Percentiles rank a stretch among this genome's conserved stretches.
These are phyloP conservation scores for Carex parvula DNA, from an alignment of 176 grass and related monocot genomes.

Conservation along the genomic window DNA sequence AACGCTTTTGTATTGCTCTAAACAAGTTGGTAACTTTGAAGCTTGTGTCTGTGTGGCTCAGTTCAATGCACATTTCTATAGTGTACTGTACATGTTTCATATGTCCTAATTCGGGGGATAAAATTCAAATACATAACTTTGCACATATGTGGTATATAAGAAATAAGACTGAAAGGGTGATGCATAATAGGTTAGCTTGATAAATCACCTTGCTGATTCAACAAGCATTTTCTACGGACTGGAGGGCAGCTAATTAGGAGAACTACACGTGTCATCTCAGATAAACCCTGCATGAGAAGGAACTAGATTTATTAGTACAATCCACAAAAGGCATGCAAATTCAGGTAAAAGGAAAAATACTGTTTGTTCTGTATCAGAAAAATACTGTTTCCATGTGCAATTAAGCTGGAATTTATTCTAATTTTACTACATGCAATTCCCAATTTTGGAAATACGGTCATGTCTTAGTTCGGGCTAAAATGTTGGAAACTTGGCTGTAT, in stretches of 20 bases:
- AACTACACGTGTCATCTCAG: not conserved
- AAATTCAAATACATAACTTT: no score
- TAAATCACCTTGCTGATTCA: not conserved
- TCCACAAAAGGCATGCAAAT: not conserved
- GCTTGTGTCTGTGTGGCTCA: no score
- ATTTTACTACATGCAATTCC: not conserved
- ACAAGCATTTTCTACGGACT: not conserved
- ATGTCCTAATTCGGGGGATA: no score
- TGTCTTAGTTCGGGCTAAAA: not conserved
- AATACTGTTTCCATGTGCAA: not conserved
- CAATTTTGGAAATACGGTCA: not conserved
- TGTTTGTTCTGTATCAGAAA: no score
- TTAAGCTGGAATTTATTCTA: not conserved
- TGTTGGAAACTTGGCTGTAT: no score
- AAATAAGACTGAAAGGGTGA: no score
- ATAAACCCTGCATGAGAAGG: not conserved
- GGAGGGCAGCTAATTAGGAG: not conserved
- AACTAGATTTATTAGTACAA: not conserved
- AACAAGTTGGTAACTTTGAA: no score
- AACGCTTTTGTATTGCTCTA: no score
- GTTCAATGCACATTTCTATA: no score
- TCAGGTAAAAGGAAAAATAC: not conserved
- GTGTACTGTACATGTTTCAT: no score
- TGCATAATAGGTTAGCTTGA: no score
- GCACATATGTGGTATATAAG: no score